Conservation (phyloP, 2,329 filamentous ascomycete species). For the Geosmithia putterillii region DNA sequence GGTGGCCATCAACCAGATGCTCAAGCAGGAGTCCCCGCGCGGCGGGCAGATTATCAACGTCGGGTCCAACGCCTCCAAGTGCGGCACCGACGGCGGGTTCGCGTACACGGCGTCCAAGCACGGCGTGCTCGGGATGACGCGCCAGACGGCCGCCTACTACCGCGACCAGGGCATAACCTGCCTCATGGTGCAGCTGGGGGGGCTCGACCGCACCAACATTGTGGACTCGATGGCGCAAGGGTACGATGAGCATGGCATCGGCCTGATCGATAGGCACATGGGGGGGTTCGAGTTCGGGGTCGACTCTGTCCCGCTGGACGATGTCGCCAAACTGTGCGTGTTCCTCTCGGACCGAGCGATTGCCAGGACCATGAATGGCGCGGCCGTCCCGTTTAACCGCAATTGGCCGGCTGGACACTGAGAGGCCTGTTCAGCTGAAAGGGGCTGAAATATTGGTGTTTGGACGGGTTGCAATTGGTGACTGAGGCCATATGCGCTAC, state of each 20-base stretch:
- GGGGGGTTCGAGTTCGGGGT: constrained; percentile 14
- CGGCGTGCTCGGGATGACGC: constrained; percentile 38
- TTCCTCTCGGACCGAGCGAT: constrained; percentile 21
- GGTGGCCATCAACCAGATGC: constrained; percentile 26
- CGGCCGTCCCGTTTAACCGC: constrained; percentile 17
- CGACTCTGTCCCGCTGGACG: constrained; percentile 15
- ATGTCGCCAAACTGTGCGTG: constrained; percentile 24
- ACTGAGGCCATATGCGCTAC: too few species aligned
- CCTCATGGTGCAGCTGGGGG: constrained; percentile 33
- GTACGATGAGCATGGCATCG: constrained; percentile 2
- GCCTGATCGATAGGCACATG: constrained; percentile 20
- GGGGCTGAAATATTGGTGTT: too few species aligned
- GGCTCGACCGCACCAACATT: constrained; percentile 45
- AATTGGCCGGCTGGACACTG: constrained; percentile 16
- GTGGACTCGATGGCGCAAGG: constrained; percentile 21
- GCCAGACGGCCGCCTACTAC: constrained; percentile 46
- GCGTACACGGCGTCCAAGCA: constrained; percentile 43
- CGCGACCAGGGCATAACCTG: constrained; percentile 38
- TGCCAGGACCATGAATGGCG: constrained; percentile 17
- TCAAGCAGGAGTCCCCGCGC: constrained; percentile 2
- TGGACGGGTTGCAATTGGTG: too few species aligned
- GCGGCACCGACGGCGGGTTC: constrained; percentile 26
- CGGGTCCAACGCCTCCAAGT: constrained; percentile 29
- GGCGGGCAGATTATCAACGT: constrained; percentile 41
- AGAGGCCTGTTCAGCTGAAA: constrained; percentile 9